Evolutionary conservation across 352 stramenopile genomes (phyloP), one percentile per base, ranked within the genome.

Genomic region (Peronospora belbahrii): DNA sequence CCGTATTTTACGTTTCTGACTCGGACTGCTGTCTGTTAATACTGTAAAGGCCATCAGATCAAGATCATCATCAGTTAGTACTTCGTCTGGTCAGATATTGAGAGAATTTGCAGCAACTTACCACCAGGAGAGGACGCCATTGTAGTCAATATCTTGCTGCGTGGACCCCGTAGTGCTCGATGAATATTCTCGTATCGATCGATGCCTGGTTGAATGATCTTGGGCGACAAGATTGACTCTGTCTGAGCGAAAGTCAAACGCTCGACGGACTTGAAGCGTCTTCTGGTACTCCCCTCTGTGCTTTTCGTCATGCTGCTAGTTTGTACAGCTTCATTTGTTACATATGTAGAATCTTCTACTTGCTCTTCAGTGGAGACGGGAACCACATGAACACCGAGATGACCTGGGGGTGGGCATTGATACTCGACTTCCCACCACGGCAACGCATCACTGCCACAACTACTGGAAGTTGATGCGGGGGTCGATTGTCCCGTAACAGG

Each of bases 1-100:
- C 11, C 71, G 52, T 51, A 85, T 75, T 51, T 86, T 86, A 47
- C 77, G 72, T 55, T 88, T 86, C 38, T 83, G 74, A 20, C 65
- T 86, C 7, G 77, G 74, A 53, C 77, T 86, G 48, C 62, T 77
- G 28, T 72, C 62, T 13, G 68, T 55, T 15, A 66, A 20, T 28
- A 76, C 53, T 65, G 32, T 33, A 50, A 7, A 39, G 10, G 17
- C 5, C 13, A 50, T 18, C n/a, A 38, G 11, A 37, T 17, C 10
- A 17, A 34, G 4, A 19, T 19, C 31, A 50, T n/a, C 32, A 22
- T 38, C 17, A 40, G 11, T 58, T 48, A 51, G n/a, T 34, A 25
- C 14, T 7, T 11, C 36, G 27, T n/a, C 22, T 28, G 28, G n/a
- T 24, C 11, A 23, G 8, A 8, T 33, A n/a, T 40, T 0, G 6